Base-by-base conservation (phyloP, 257 asterid genomes). In the Hygrophila difformis region DNA sequence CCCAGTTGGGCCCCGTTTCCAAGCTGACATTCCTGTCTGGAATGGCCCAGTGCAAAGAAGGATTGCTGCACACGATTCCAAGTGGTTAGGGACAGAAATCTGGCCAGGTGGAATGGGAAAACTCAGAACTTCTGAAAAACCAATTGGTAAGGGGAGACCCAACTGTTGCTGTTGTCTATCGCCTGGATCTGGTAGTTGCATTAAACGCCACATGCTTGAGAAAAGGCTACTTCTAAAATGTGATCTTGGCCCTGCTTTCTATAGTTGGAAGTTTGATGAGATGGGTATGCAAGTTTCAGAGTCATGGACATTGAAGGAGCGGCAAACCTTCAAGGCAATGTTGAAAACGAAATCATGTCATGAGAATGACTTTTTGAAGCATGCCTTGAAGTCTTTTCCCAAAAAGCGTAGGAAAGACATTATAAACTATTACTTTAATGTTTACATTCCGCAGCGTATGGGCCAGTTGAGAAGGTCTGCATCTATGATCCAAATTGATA, bases 1-100 rank as follows among this genome's bases (percentile, higher is more conserved):
- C 53, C 95, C 97, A 33, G 76, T 87, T 31, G 93, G 95, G 53
- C 73, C 86, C 17, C 72, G 78, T 17, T 87, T 87, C 67, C 97
- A 87, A 75, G 87, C 84, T 39, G 88, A 62, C 8, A 52, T 84
- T 44, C 92, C 86, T 1, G 70, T 73, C 44, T 84, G 84, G 85
- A 51, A 52, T 28, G 78, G 40, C 24, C 72, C 78, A 19, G 51
- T 49, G 17, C 56, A 55, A 46, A 46, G 56, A 56, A 59, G 38
- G 9, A n/a, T n/a, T 40, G 12, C 37, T 37, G 28, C 47, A 39
- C 67, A 74, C 34, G 48, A 57, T 63, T 66, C 65, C 12, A 81
- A 75, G 75, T 81, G 95, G 95, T 45, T 78, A 49, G 95, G 88
- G 22, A 61, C 78, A 61, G 49, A 10, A 46, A 67, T 70, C 19